These are phyloP conservation scores for Fusarium nelsonii DNA, from an alignment of 2,329 filamentous ascomycete species.

Conservation along the genomic window DNA sequence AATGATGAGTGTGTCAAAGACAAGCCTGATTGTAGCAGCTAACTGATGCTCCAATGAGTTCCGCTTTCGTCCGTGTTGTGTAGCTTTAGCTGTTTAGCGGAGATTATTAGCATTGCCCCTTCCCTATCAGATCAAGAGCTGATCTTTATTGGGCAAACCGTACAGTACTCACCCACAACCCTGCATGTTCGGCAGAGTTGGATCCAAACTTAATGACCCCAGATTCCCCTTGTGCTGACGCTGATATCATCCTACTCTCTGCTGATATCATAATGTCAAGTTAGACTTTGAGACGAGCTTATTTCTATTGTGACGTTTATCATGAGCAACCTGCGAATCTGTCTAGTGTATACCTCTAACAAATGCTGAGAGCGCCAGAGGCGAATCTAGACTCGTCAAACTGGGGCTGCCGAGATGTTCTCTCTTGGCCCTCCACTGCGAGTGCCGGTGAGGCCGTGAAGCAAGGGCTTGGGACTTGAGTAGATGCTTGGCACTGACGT, in stretches of 20 bases:
- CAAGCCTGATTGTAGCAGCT: not conserved
- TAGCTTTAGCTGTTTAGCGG: not conserved
- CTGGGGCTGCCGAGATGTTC: constrained; percentile 25
- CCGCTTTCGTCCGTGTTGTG: not conserved
- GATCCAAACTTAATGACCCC: constrained; percentile 15
- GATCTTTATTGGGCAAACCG: constrained; percentile 27
- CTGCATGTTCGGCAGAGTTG: constrained; percentile 14
- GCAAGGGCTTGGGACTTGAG: constrained; percentile 20
- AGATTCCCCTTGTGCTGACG: constrained; percentile 16
- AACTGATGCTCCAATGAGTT: not conserved
- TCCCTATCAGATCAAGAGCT: constrained; percentile 1
- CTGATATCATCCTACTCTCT: constrained; percentile 38
- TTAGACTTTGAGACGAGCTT: constrained; percentile 21
- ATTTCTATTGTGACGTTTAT: constrained; percentile 5
- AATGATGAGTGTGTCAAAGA: not conserved
- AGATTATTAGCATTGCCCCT: not conserved
- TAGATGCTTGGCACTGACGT: constrained; percentile 47
- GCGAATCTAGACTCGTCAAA: constrained; percentile 14
- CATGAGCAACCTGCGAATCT: not conserved
- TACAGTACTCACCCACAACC: constrained; percentile 3
- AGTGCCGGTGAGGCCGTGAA: constrained; percentile 38
- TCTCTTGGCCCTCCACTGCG: constrained; percentile 42
- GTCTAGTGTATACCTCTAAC: not conserved
- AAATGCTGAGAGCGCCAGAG: not conserved
- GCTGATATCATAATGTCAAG: constrained; percentile 27